Evolutionary conservation across 164 flowering plant genomes (phyloP).

Genomic region (Magnolia kwangsiensis): DNA sequence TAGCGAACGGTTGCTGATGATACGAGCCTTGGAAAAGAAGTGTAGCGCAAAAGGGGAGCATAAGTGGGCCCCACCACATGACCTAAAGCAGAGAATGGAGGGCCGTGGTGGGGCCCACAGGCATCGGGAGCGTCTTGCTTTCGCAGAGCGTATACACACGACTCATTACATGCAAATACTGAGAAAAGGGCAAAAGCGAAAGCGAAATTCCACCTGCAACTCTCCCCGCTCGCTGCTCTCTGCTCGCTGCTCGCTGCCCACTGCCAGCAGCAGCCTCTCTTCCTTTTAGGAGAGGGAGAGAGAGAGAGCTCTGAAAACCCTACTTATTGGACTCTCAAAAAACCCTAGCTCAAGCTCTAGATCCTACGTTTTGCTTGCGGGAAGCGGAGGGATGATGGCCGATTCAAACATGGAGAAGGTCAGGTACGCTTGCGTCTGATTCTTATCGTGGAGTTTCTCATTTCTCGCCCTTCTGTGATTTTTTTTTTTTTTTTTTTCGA

Average conservation of each 20-base stretch:
- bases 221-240: background rate
- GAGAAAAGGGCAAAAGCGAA: slow-evolving; percentile 5
- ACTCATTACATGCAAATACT: background rate
- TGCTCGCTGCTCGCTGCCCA: background rate
- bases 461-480: background rate
- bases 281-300: background rate
- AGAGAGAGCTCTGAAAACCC: background rate
- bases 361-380: background rate
- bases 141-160: background rate
- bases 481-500: background rate
- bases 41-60: slow-evolving; percentile 28
- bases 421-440: background rate
- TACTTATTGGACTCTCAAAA: background rate
- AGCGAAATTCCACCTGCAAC: slow-evolving; percentile 1
- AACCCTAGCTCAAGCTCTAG: slow-evolving; percentile 5
- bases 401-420: background rate
- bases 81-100: background rate
- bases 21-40: slow-evolving; percentile 18
- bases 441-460: background rate
- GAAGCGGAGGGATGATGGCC: background rate
- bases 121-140: slow-evolving; percentile 5
- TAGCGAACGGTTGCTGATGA: background rate
- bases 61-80: slow-evolving; percentile 14
- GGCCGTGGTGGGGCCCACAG: slow-evolving; percentile 4
- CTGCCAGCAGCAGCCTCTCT: background rate